Evolutionary conservation across 75 land plant species (phyloP), one percentile per base, ranked within the genome.

Genomic region (Chamaecyparis obtusa): DNA sequence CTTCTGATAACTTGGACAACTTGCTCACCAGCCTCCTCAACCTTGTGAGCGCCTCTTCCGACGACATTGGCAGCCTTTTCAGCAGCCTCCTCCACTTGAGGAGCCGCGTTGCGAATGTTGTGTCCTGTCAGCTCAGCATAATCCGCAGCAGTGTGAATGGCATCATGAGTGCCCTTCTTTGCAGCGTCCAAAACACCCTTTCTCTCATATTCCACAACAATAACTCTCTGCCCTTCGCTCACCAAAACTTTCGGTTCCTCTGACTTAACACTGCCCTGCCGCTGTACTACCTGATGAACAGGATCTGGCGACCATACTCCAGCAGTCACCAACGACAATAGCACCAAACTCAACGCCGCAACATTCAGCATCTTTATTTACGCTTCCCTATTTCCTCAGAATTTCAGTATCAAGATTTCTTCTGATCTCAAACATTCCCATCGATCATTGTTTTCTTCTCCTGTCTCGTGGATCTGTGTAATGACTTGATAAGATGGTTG

Each of bases 131-230:
- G 27, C 83, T 44, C 10, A 30, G 83, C 83, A 46, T 15, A 41
- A 10, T 44, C 49, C 10, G n/a, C 30, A 27, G 83, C 83, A 41
- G 83, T 81, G 49, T 13, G 49, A 44, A 44, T 24, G 76, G 36
- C 4, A 3, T 74, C 15, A 0, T 33, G 76, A 14, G 76, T 74
- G 3, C 35, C 76, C 76, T 74, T 74, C 14, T 74, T 32, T 2
- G 83, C 83, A 27, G 83, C 46, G n/a, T 81, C 83, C 30, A 44
- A 9, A 27, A 81, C 30, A 9, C 83, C 83, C 51, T 81, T 48
- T n/a, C 83, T 81, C 44, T 81, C 83, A 41, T 81, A 81, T 27
- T 81, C 51, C 49, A 81, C 11, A 7, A 81, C 49, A n/a, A 81
- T 27, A 41, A 81, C 32, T 81, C 33, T 9, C 15, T 41, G 54